These are phyloP conservation scores for Hanseniaspora lachancei DNA, from an alignment of 805 yeast species.

Conservation along the genomic window DNA sequence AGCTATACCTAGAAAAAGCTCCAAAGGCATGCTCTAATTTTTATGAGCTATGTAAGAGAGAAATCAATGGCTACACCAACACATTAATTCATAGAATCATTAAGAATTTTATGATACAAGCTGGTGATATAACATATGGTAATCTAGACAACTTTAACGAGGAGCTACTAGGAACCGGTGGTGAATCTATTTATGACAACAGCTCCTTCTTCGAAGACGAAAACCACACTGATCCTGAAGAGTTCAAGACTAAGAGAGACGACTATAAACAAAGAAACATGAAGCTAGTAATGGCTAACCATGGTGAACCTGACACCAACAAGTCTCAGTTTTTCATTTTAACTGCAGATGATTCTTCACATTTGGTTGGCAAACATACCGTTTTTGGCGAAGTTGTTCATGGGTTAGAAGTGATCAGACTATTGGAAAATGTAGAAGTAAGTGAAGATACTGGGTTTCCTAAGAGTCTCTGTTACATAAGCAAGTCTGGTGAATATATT, in stretches of 20 bases:
- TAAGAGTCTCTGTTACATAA: conserved; percentile 34
- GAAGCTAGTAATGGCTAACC: conserved; percentile 50
- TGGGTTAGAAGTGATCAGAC: conserved; percentile 60
- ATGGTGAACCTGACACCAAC: conserved; percentile 37
- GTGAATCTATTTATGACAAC: conserved; percentile 32
- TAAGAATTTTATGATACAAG: conserved; percentile 58
- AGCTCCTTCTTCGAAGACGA: conserved; percentile 42
- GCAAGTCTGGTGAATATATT: conserved; percentile 52
- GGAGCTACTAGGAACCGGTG: conserved; percentile 31
- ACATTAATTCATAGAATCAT: conserved; percentile 48
- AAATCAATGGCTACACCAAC: conserved; percentile 27
- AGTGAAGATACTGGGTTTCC: conserved; percentile 34
- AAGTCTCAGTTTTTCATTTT: conserved; percentile 61
- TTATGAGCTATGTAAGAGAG: conserved; percentile 30
- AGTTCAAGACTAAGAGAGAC: conserved; percentile 18
- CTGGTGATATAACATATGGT: conserved; percentile 45
- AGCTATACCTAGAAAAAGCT: conserved; percentile 37
- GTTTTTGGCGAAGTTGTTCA: conserved; percentile 59
- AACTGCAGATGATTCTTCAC: conserved; percentile 50
- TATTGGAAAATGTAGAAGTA: conserved; percentile 41
- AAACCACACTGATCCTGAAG: conserved; percentile 33
- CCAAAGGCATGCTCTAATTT: conserved; percentile 48
- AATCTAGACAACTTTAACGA: conserved; percentile 18
- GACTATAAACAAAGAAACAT: conserved; percentile 28
- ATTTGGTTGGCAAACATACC: conserved; percentile 61